These are phyloP conservation scores for Saprolegnia parasitica DNA, from an alignment of 352 stramenopile genomes.

Conservation along the genomic window DNA sequence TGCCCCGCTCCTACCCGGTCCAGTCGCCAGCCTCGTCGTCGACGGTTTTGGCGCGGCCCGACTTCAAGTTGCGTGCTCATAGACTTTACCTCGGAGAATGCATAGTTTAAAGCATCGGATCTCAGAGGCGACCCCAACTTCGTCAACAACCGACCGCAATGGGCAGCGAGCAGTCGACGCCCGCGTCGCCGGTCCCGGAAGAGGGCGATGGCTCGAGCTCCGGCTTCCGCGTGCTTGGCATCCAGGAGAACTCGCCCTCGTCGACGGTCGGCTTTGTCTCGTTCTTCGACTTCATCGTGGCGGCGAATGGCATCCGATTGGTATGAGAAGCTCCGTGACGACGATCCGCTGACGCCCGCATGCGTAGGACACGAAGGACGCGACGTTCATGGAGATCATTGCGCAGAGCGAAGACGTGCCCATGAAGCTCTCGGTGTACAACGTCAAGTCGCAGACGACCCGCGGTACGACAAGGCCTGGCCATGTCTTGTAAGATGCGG, in stretches of 20 bases:
- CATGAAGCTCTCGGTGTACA: slow-evolving; percentile 71
- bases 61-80: too few species aligned
- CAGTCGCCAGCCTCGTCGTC: too few species aligned
- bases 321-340: slow-evolving; percentile 41
- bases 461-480: slow-evolving; percentile 33
- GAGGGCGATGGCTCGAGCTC: not conserved
- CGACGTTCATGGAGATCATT: slow-evolving; percentile 90
- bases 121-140: too few species aligned
- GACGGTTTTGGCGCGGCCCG: too few species aligned
- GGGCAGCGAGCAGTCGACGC: slow-evolving; percentile 50
- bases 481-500: not conserved
- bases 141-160: slow-evolving; percentile 27
- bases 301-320: slow-evolving; percentile 87
- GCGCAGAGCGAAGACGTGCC: slow-evolving; percentile 74
- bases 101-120: too few species aligned
- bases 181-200: slow-evolving; percentile 26
- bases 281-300: slow-evolving; percentile 98
- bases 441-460: slow-evolving; percentile 71
- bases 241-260: slow-evolving; percentile 93
- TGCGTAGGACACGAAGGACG: slow-evolving; percentile 70
- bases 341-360: slow-evolving; percentile 21
- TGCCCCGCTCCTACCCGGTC: too few species aligned
- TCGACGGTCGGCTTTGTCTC: slow-evolving; percentile 89
- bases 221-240: slow-evolving; percentile 95
- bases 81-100: too few species aligned